A percentile compares a stretch with the other conserved stretches of the same genome.
Conservation (phyloP, 345 rosid genomes). For the Acer campestre region DNA sequence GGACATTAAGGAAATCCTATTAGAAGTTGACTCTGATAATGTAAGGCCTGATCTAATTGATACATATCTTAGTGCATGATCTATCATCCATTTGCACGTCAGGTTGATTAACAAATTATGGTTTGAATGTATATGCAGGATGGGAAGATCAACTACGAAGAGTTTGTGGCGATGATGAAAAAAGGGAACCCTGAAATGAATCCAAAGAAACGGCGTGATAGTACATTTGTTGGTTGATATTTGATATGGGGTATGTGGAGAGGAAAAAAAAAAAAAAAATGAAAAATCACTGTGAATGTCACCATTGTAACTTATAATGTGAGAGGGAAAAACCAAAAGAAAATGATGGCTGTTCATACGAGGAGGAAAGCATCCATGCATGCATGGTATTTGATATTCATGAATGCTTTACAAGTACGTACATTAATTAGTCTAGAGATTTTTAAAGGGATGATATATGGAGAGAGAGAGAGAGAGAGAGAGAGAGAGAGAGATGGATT, state of each 20-base stretch:
- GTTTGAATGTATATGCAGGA: constrained; percentile 44
- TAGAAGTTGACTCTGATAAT: constrained; percentile 77
- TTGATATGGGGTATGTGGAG: neutral
- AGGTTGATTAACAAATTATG: neutral
- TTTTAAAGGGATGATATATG: too few relatives aligned
- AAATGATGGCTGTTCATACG: constrained; percentile 1
- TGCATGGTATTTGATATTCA: neutral
- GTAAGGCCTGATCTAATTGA: constrained; percentile 40
- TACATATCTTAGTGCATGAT: neutral
- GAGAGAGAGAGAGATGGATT: too few relatives aligned
- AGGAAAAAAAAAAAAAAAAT: constrained; percentile 4
- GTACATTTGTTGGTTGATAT: constrained; percentile 15
- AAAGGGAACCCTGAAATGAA: constrained; percentile 87
- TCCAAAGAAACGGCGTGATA: constrained; percentile 84
- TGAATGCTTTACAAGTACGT: too few relatives aligned
- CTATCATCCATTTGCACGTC: too few relatives aligned
- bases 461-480: too few relatives aligned
- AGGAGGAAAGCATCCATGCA: neutral
- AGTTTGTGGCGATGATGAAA: constrained; percentile 97
- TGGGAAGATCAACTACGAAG: constrained; percentile 89
- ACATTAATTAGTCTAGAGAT: too few relatives aligned
- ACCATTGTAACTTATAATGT: neutral
- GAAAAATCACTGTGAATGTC: constrained; percentile 5
- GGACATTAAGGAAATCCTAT: constrained; percentile 75
- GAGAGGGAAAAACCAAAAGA: neutral